Evolutionary conservation across 78 protist genomes (phyloP), one percentile per base, ranked within the genome.

Genomic region (Dictyostelium discoideum): DNA sequence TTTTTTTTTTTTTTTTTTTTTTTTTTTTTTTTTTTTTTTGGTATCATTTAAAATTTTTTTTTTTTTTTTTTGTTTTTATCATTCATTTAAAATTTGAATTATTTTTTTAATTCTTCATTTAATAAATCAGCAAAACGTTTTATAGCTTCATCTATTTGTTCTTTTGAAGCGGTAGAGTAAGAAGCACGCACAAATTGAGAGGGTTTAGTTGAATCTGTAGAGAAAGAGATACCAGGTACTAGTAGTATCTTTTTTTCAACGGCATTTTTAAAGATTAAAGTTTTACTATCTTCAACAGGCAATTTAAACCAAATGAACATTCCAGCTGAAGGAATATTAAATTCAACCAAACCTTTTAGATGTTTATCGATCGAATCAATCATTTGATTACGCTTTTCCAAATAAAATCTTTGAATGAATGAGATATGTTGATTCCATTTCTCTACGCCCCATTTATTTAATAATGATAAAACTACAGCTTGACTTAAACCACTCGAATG

Each of bases 261-360:
- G 5, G 98, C 98, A 48, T 97, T 86, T 48, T 69, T 32, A 37
- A 40, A 48, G 81, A 98, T 98, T 46, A 98, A 72, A 24, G 50
- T 69, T 18, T 57, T 39, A 7, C 97, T 74, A 87, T 98, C 98
- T 26, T 22, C 29, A 18, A 96, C 65, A 57, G 95, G 8, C 16
- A 98, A 22, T 6, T 81, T 80, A 73, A 96, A 46, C 98, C 98
- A 98, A 65, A 98, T 46, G 22, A 98, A 98, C 98, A 98, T 98
- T 16, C 98, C 98, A 5, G 98, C 98, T 29, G 86, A 16, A 0
- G 98, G 98, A 8, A 18, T 14, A 8, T 83, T 54, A 93, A 89
- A 96, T 63, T 85, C 92, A 50, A 97, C 97, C 2, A 92, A 95
- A 5, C 97, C 99, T 5, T 85, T 50, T 4, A 98, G 84, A 90